A percentile compares a stretch with the other conserved stretches of the same genome.
These are phyloP conservation scores for Pythium dissimile DNA, from an alignment of 352 stramenopile genomes.

Conservation along the genomic window DNA sequence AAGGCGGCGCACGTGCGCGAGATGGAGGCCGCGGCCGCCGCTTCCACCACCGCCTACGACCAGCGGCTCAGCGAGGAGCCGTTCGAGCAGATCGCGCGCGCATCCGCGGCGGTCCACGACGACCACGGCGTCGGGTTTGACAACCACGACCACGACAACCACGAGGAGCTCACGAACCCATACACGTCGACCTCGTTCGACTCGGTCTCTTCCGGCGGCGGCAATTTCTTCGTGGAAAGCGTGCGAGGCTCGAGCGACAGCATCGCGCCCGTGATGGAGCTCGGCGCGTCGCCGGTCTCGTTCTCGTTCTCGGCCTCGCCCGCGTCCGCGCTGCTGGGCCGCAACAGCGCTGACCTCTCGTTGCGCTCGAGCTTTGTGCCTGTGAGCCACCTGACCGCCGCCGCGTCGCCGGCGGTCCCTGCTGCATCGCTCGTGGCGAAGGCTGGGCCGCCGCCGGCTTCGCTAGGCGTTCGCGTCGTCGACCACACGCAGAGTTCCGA, in stretches of 20 bases:
- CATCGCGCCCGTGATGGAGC: slow-evolving; percentile 16
- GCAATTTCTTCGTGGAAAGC: slow-evolving; percentile 20
- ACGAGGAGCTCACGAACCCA: too few relatives aligned
- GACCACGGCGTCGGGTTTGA: background rate
- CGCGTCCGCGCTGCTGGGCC: background rate
- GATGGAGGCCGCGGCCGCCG: background rate
- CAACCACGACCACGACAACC: background rate
- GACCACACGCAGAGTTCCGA: slow-evolving; percentile 7
- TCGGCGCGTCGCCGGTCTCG: slow-evolving; percentile 4
- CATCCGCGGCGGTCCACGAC: background rate
- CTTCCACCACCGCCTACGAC: background rate
- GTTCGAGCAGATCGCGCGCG: slow-evolving; percentile 1
- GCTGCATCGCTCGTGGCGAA: too few relatives aligned
- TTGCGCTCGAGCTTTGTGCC: slow-evolving; percentile 16
- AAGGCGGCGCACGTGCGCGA: slow-evolving; percentile 1
- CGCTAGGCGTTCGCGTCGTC: slow-evolving; percentile 9
- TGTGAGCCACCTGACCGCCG: background rate
- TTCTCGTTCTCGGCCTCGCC: slow-evolving; percentile 3
- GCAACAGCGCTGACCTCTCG: slow-evolving; percentile 8
- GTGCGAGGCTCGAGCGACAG: slow-evolving; percentile 21
- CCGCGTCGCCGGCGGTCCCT: background rate
- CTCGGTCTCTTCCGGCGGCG: slow-evolving; percentile 11
- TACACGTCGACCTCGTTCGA: slow-evolving; percentile 6
- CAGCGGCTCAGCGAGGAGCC: slow-evolving; percentile 12
- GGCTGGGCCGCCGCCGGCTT: background rate